Evolutionary conservation across 257 asterid genomes (phyloP), one percentile per base, ranked within the genome.

Genomic region (Solanum piurae): DNA sequence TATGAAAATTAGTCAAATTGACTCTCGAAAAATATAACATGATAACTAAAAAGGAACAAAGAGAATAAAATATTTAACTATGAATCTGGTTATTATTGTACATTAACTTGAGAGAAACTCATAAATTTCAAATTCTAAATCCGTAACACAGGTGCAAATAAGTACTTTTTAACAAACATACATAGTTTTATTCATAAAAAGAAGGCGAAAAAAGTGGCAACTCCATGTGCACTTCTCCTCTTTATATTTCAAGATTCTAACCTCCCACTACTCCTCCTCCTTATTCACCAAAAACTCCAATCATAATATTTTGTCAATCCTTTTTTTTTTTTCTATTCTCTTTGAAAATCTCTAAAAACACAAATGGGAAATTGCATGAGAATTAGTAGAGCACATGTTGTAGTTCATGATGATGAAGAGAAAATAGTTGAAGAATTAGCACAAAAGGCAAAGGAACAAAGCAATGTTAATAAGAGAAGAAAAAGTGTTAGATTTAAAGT

Each of bases 331-430:
- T 55, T 55, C n/a, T 55, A 69, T 27, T 27, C 25, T 36, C 20
- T 62, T 40, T 18, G 6, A 40, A 71, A n/a, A 29, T 29, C 85
- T 33, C 36, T 25, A 44, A 12, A 29, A 27, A 12, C 21, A 36
- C 33, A 88, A 68, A 89, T 89, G 90, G 90, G 90, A 25, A 89
- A 86, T 71, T 82, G 90, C 90, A 34, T 89, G 80, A 76, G 38
- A 31, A 49, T 23, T 82, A 86, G 73, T 31, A 83, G 84, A 71
- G 31, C 62, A 16, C 64, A 42, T 79, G 21, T 77, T 66, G 29
- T 20, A 42, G 73, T 27, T 34, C 77, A 71, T 71, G 40, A 71
- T 71, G 71, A 77, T 74, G 75, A 69, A 16, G 64, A 52, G 75
- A 37, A 79, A 66, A 49, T 7, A 66, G 27, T 34, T 60, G 83